Evolutionary conservation across 2,329 filamentous ascomycete species (phyloP).

Genomic region (Paracorniculantispora psalliotae): DNA sequence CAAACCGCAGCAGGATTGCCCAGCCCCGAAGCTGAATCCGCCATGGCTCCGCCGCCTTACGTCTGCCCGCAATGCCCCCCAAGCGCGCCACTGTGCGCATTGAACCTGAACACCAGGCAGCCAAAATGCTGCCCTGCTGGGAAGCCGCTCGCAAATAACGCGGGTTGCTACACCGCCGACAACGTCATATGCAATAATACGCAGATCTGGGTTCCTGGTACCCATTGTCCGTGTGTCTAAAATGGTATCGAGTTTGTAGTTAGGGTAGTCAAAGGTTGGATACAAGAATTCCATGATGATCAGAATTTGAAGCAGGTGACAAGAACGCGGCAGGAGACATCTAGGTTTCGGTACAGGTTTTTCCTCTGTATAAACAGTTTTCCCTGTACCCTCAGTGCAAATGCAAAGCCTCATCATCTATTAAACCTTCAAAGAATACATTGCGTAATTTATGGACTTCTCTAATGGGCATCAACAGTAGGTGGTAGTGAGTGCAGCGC

Average conservation of each 20-base stretch:
- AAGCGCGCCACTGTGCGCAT: not conserved
- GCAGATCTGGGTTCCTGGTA: conserved; percentile 4
- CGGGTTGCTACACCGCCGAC: not conserved
- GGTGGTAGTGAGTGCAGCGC: too few relatives aligned
- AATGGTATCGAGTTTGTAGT: not conserved
- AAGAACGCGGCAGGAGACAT: not conserved
- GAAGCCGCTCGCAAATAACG: not conserved
- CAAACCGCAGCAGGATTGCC: not conserved
- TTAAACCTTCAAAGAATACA: too few relatives aligned
- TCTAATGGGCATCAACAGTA: too few relatives aligned
- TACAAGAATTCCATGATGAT: not conserved
- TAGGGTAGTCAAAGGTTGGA: not conserved
- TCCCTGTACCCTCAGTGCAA: conserved; percentile 2
- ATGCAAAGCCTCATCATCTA: not conserved
- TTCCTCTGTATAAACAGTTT: conserved; percentile 1
- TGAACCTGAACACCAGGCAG: not conserved
- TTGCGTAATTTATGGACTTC: too few relatives aligned
- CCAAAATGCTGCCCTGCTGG: not conserved
- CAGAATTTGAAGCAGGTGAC: not conserved
- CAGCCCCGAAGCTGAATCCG: not conserved
- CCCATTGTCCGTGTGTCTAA: not conserved
- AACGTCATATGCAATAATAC: not conserved
- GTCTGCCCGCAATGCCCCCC: not conserved
- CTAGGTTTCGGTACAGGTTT: not conserved
- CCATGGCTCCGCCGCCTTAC: not conserved